Evolutionary conservation across 2,329 filamentous ascomycete species (phyloP), one percentile per base, ranked within the genome.

Genomic region (Gliomastix tumulicola): DNA sequence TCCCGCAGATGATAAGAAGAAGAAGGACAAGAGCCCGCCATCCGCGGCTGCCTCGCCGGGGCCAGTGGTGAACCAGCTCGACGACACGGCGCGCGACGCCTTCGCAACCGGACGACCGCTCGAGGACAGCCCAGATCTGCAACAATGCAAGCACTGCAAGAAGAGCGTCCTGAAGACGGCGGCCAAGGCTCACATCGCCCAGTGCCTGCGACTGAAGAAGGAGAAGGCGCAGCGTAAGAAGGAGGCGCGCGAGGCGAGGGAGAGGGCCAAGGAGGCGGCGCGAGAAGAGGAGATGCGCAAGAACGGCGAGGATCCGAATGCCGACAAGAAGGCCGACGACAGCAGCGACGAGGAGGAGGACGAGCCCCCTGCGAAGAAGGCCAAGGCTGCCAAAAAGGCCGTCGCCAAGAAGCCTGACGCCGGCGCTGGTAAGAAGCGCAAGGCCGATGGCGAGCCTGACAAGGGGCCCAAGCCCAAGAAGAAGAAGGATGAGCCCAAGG

Each of bases 91-190:
- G 12, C 76, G 84, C 48, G 79, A 87, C 41, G 84, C 84, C 5
- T 96, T 96, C 58, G 71, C 79, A 5, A 89, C 82, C 32, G 87
- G 88, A 43, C 79, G 83, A 40, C 88, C 88, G 0, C 73, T 94
- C 47, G 82, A 88, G 49, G 89, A 95, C 52, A 71, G 70, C 39
- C 76, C 84, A 10, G 87, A 94, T 44, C 74, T 87, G 9, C 80
- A 92, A 35, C 74, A 84, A 47, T 98, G 90, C 72, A 96, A 92
- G 57, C 88, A 94, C 57, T 98, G 90, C 66, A 95, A 92, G 62
- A 89, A 94, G 50, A 84, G 84, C 35, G 76, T 95, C 11, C 69
- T 92, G 12, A 84, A 82, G 49, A 78, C 78, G 21, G 80, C 79
- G 1, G 84, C 86, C 3, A 82, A 82, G 40, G 76, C 77, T 15